phyloP scores from a whole-genome alignment of 768 basidiomycete species.

The Boletus subparvulus region DNA sequence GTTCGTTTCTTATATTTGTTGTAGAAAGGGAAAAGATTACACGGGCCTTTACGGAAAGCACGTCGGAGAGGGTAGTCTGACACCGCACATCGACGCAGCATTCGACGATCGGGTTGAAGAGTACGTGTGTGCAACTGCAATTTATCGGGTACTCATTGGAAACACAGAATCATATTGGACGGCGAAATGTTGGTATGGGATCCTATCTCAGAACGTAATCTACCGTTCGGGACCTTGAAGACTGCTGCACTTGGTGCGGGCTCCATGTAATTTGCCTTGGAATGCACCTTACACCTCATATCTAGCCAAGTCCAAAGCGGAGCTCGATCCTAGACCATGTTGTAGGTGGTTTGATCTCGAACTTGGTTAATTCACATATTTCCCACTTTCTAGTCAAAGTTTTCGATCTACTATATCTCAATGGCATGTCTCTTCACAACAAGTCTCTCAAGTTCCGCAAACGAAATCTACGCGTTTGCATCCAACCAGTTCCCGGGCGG shows the following conservation, averaged over 20 bases:
- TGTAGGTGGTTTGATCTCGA: slow-evolving; percentile 50
- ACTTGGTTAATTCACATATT: neutral
- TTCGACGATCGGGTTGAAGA: slow-evolving; percentile 78
- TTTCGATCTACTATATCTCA: slow-evolving; percentile 90
- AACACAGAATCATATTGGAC: slow-evolving; percentile 81
- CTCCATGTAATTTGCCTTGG: neutral
- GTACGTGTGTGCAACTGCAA: slow-evolving; percentile 44
- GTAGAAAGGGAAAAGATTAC: slow-evolving; percentile 87
- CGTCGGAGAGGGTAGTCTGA: slow-evolving; percentile 80
- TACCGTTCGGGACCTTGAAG: slow-evolving; percentile 93
- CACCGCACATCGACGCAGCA: slow-evolving; percentile 76
- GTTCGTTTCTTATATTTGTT: neutral
- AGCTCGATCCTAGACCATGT: slow-evolving; percentile 82
- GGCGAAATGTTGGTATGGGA: slow-evolving; percentile 99
- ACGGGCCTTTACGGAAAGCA: slow-evolving; percentile 90
- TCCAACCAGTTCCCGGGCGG: slow-evolving; percentile 71
- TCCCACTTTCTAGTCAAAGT: slow-evolving; percentile 75
- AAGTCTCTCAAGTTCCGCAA: slow-evolving; percentile 76
- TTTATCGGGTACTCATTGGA: slow-evolving; percentile 6
- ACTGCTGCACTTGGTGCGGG: slow-evolving; percentile 79
- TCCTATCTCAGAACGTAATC: slow-evolving; percentile 79
- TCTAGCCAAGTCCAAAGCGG: slow-evolving; percentile 67
- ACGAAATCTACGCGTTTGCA: slow-evolving; percentile 65
- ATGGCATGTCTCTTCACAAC: slow-evolving; percentile 74
- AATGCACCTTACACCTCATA: neutral